Evolutionary conservation across 768 basidiomycete species (phyloP), one percentile per base, ranked within the genome.

Genomic region (Dentipellis fragilis): DNA sequence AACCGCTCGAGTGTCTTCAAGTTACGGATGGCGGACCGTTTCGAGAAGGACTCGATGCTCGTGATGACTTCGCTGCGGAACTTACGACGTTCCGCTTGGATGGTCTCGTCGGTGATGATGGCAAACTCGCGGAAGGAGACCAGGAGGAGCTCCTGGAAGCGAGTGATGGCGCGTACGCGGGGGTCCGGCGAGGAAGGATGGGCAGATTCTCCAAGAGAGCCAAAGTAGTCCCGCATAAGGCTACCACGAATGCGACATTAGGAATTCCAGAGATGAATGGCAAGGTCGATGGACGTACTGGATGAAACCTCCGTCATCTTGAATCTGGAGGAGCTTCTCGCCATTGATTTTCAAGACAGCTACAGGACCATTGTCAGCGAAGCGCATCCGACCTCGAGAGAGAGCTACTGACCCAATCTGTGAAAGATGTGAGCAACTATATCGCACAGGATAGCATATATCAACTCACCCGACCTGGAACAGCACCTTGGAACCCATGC

Each of bases 301-400:
- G 68, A 98, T 85, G 72, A 99, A 98, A 51, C 87, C 87, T 6
- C 96, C 96, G 61, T 99, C 96, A 67, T 99, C 96, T 61, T 96
- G 93, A 19, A 96, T 85, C 65, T 93, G 81, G 11, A 99, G 75
- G 16, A 99, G 73, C 57, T 88, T 83, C 60, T 95, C 91, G 1
- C 94, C 93, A 59, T 99, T 99, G 67, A 98, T 94, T 72, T 98
- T 98, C 51, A 99, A 79, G 40, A 98, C 95, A 12, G 96, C 96
- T 89, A 11, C 1, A 50, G n/a, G 22, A 10, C 11, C 40, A 49
- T 48, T 8, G 47, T 17, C 35, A 51, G 36, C 10, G 14, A 9
- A 34, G 0, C 3, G 48, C 29, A 52, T 23, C 21, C 10, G 16
- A 4, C 10, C n/a, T 23, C 3, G 34, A 19, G 35, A 19, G 19